These are phyloP conservation scores for Caloboletus inedulis DNA, from an alignment of 1,284 basidiomycete genomes.

Conservation along the genomic window DNA sequence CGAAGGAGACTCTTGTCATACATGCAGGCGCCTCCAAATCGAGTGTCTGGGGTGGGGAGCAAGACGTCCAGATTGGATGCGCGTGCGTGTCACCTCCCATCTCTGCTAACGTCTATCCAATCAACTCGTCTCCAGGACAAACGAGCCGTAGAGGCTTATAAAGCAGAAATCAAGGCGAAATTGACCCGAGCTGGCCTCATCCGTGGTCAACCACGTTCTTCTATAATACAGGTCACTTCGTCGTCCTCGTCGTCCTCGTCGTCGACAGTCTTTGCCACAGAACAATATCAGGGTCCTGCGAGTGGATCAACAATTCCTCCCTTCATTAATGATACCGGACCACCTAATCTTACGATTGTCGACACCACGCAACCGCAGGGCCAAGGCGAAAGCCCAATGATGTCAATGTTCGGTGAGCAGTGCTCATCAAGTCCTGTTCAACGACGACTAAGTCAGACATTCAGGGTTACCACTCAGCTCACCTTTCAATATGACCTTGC, in stretches of 20 bases:
- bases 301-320: conserved; percentile 21
- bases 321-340: conserved; percentile 20
- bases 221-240: conserved; percentile 38
- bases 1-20: conserved; percentile 72
- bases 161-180: conserved; percentile 78
- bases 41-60: conserved; percentile 79
- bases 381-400: conserved; percentile 27
- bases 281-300: conserved; percentile 29
- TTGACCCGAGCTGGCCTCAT: conserved; percentile 72
- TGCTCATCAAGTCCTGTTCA: background rate
- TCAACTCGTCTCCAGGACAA: conserved; percentile 56
- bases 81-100: conserved; percentile 46
- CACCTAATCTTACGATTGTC: conserved; percentile 24
- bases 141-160: conserved; percentile 74
- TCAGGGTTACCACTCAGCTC: conserved; percentile 32
- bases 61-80: conserved; percentile 79
- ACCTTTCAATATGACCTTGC: conserved; percentile 30
- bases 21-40: conserved; percentile 71
- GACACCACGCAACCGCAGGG: conserved; percentile 18
- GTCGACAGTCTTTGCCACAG: conserved; percentile 32
- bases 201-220: conserved; percentile 69
- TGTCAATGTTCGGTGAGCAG: conserved; percentile 32
- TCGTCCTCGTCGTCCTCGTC: conserved; percentile 29
- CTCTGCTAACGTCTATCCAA: conserved; percentile 6
- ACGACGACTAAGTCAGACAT: conserved; percentile 14